Evolutionary conservation across 768 basidiomycete genomes (phyloP), one percentile per base, ranked within the genome.

Genomic region (Leucocoprinus sp.): DNA sequence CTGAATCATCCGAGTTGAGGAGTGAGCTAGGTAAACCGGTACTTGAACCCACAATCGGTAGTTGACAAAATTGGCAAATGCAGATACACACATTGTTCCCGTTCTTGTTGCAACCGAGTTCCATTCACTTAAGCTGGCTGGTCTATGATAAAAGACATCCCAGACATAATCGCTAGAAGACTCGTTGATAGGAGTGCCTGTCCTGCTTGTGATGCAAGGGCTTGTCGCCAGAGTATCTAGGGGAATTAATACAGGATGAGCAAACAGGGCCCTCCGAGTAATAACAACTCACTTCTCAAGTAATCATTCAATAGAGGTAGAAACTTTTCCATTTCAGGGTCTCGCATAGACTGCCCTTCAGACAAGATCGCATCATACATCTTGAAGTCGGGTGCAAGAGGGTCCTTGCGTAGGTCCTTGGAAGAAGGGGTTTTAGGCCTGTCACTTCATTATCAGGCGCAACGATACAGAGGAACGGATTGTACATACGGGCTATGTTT

Each of bases 81-180:
- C 37, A n/a, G 35, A 26, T 35, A 63, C 76, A 41, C 59, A 89
- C 85, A 84, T 56, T 0, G 77, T 87, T 15, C 72, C 87, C 63
- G 37, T 76, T 74, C 24, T 38, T 1, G 67, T 68, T 5, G 66
- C 68, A 21, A 55, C 42, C 15, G 74, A 69, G 44, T 75, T 76
- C 72, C 80, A 79, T 60, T 83, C 79, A 14, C 69, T 69, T 31
- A 77, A 59, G 8, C 76, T 71, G 15, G 71, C 70, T 0, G 81
- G 80, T 18, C 79, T 70, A 51, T 82, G 83, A 53, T 86, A 88
- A 56, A 88, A 90, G 17, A 90, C 76, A 55, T 90, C 87, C 78
- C 82, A 89, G 18, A 90, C 87, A 52, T 85, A 90, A 54, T 88
- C 87, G 21, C 39, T 40, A n/a, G n/a, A n/a, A n/a, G 46, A 35